A percentile compares a stretch with the other conserved stretches of the same genome.
These are phyloP conservation scores for Ophiostoma pallidulum DNA, from an alignment of 2,329 filamentous ascomycete genomes.

Conservation along the genomic window DNA sequence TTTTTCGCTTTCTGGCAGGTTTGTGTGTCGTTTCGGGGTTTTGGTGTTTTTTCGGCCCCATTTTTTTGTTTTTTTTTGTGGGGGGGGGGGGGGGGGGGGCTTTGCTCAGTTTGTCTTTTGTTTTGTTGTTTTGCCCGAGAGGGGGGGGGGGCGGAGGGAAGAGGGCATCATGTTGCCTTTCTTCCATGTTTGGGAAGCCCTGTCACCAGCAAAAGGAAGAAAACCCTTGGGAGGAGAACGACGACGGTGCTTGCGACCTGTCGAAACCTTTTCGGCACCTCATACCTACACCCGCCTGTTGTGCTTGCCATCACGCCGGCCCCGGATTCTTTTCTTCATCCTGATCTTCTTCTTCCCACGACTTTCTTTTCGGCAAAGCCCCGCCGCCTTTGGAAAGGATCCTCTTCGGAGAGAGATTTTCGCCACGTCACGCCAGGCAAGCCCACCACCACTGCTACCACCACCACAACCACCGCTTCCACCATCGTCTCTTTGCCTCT, in stretches of 20 bases:
- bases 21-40: neutral
- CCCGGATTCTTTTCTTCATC: neutral
- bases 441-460: conserved; percentile 54
- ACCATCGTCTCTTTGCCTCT: conserved; percentile 41
- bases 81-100: no score
- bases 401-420: conserved; percentile 1
- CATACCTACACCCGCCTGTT: neutral
- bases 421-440: conserved; percentile 45
- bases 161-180: no score
- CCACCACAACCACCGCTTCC: no score
- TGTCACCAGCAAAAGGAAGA: conserved; percentile 6
- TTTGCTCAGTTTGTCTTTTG: no score
- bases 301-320: neutral
- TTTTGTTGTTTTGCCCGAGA: no score
- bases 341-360: neutral
- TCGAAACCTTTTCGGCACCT: neutral
- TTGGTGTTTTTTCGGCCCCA: neutral
- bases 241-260: conserved; percentile 6
- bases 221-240: conserved; percentile 11
- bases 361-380: neutral
- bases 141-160: no score
- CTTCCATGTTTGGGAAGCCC: no score
- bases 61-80: neutral
- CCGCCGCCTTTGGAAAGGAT: neutral
- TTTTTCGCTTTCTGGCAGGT: neutral